Evolutionary conservation across 331 rosid genomes (phyloP).

Genomic region (Malus hybrid): DNA sequence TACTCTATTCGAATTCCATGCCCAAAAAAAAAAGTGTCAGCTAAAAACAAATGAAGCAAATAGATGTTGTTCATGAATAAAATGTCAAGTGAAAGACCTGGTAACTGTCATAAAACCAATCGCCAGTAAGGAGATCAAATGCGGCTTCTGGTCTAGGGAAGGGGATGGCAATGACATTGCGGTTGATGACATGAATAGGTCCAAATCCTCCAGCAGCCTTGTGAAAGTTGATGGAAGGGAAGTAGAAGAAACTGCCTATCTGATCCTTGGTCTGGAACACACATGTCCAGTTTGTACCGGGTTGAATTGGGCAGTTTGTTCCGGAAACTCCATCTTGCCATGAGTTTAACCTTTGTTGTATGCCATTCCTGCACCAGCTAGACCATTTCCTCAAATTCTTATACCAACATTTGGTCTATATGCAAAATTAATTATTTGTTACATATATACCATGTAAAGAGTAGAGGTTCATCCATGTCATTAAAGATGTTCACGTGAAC

Average conservation of each 20-base stretch:
- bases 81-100: slow-evolving; percentile 31
- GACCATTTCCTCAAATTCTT: neutral
- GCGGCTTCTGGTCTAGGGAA: slow-evolving; percentile 72
- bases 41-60: neutral
- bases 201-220: slow-evolving; percentile 84
- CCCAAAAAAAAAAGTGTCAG: neutral
- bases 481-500: slow-evolving; percentile 60
- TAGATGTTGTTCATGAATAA: neutral
- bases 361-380: slow-evolving; percentile 72
- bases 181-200: slow-evolving; percentile 57
- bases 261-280: slow-evolving; percentile 72
- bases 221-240: slow-evolving; percentile 73
- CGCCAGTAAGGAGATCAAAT: slow-evolving; percentile 70
- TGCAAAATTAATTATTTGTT: neutral
- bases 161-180: slow-evolving; percentile 46
- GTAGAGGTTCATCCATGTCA: slow-evolving; percentile 59
- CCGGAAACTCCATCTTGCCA: slow-evolving; percentile 98
- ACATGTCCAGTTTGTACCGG: slow-evolving; percentile 62
- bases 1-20: slow-evolving; percentile 23
- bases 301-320: slow-evolving; percentile 67
- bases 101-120: slow-evolving; percentile 62
- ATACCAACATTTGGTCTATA: neutral
- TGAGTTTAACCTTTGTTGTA: slow-evolving; percentile 73
- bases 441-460: slow-evolving; percentile 63
- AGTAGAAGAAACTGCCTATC: slow-evolving; percentile 77